These are phyloP conservation scores for Casuarina glauca DNA, from an alignment of 306 rosid species.

Conservation along the genomic window DNA sequence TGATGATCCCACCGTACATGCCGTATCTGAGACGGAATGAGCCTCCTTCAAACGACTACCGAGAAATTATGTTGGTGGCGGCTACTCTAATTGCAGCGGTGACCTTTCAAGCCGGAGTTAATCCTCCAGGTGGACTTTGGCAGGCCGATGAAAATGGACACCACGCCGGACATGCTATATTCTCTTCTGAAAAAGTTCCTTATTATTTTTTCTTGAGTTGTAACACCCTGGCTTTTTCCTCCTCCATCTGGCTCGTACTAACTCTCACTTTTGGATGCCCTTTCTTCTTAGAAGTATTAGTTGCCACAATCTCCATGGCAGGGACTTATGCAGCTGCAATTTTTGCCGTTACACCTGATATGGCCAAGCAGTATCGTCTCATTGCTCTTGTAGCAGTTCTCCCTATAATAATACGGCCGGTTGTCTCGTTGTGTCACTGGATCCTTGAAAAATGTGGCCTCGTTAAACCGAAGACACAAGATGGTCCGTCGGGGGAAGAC, in stretches of 20 bases:
- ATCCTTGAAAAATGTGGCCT: no score
- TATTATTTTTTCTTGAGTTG: conserved; percentile 31
- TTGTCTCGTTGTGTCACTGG: no score
- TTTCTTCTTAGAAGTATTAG: conserved; percentile 22
- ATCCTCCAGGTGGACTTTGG: neutral
- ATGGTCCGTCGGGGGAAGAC: no score
- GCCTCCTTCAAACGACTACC: neutral
- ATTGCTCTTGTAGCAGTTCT: neutral
- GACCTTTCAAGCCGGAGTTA: conserved; percentile 1
- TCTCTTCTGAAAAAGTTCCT: neutral
- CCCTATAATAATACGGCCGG: neutral
- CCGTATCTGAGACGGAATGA: no score
- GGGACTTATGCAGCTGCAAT: conserved; percentile 34
- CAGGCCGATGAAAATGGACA: neutral
- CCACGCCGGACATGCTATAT: neutral
- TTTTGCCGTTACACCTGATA: conserved; percentile 30
- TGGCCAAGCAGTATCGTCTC: neutral
- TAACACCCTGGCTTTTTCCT: conserved; percentile 38
- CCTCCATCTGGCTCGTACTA: conserved; percentile 24
- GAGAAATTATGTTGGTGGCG: neutral
- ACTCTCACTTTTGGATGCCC: conserved; percentile 32
- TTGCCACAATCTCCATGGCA: conserved; percentile 31
- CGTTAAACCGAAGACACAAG: no score
- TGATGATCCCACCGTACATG: no score
- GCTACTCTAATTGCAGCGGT: neutral